Evolutionary conservation across 805 yeast genomes (phyloP), one percentile per base, ranked within the genome.

Genomic region (Wickerhamiella vanderwaltii): DNA sequence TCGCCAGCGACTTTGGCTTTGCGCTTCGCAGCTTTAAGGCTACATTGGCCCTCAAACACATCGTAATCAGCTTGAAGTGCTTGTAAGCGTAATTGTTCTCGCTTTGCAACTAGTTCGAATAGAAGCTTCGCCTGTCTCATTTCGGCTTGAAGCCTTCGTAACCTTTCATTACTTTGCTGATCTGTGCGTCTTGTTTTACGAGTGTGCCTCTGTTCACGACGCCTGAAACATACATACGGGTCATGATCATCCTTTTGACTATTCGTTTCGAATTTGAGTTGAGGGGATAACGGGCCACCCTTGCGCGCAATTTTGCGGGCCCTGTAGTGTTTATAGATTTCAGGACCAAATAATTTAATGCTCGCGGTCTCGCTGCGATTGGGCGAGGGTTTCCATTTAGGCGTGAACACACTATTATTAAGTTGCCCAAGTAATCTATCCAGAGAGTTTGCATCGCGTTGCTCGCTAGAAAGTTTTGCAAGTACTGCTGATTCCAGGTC

Each of bases 161-260:
- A 66, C 49, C 87, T 74, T 59, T 87, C 96, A 11, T 86, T 79
- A 51, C 91, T 85, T 52, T 85, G 82, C 25, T 82, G 73, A 63
- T 91, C 98, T 0, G 95, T 83, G 49, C 97, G 75, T 60, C 98
- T 75, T 0, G 98, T 91, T 60, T 91, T 91, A 60, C 98, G 79
- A 23, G 93, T 91, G 57, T 83, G 96, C 50, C 98, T 75, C 49
- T 85, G 79, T 56, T 87, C 97, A 60, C 98, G 79, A 51, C 95
- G 77, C 54, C 98, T 74, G 67, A 91, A 91, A 64, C 96, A 85
- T 30, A 85, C 79, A 60, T 91, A 91, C 1, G 98, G 97, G 59
- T 91, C 96, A 16, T 46, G 39, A 22, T 52, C 55, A 54, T 87
- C 96, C 55, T 86, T 86, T 45, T 84, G 91, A 43, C 73, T 74